Evolutionary conservation across 176 grass and related monocot species (phyloP).

Genomic region (Bonia amplexicaulis): DNA sequence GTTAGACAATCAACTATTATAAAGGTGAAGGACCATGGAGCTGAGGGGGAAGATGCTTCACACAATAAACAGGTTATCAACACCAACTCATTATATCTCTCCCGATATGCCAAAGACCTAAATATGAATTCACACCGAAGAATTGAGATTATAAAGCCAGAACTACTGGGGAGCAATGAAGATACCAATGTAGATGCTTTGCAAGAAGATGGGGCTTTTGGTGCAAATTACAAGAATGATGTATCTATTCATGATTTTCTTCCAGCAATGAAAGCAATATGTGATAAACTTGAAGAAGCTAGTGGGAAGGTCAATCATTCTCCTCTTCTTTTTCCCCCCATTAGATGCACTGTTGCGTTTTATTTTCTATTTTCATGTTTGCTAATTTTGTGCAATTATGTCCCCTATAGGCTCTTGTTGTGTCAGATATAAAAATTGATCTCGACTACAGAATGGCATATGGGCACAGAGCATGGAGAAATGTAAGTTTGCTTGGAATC

Average conservation of each 20-base stretch:
- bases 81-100: conserved; percentile 77
- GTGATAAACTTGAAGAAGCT: conserved; percentile 86
- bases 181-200: conserved; percentile 27
- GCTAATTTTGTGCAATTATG: conserved; percentile 37
- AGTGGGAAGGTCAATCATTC: conserved; percentile 60
- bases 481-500: conserved; percentile 51
- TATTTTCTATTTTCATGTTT: neutral
- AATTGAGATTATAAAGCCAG: conserved; percentile 82
- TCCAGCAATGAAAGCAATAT: conserved; percentile 95
- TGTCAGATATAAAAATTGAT: conserved; percentile 83
- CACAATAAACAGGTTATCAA: conserved; percentile 63
- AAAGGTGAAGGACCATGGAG: conserved; percentile 65
- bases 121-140: conserved; percentile 90
- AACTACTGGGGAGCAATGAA: conserved; percentile 39
- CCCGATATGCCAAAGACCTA: conserved; percentile 73
- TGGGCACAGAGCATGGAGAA: conserved; percentile 93
- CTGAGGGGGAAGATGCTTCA: conserved; percentile 43
- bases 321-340: neutral
- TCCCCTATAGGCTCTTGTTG: conserved; percentile 72
- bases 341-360: conserved; percentile 15
- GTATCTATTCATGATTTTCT: conserved; percentile 70
- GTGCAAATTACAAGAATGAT: conserved; percentile 50
- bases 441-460: conserved; percentile 63
- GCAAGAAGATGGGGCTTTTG: conserved; percentile 42
- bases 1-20: conserved; percentile 79